Evolutionary conservation across 129 eudicot species (phyloP).

Genomic region (Lactuca sativa): DNA sequence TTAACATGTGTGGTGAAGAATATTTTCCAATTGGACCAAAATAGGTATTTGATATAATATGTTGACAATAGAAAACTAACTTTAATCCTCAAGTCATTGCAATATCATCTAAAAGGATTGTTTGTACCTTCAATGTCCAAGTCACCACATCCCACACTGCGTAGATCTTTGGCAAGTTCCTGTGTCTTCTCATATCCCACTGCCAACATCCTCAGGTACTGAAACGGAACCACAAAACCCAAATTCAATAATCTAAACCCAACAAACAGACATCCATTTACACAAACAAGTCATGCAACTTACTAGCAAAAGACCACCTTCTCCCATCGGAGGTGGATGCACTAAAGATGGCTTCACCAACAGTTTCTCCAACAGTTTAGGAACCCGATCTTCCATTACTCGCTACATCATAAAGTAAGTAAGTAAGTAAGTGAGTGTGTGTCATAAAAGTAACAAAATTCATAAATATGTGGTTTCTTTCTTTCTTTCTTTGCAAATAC

Average conservation of each 20-base stretch:
- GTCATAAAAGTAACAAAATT: neutral
- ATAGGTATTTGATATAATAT: neutral
- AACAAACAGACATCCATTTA: slow-evolving; percentile 2
- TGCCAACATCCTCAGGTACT: slow-evolving; percentile 97
- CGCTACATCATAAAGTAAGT: slow-evolving; percentile 41
- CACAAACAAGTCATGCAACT: slow-evolving; percentile 40
- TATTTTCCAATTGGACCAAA: neutral
- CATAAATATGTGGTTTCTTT: neutral
- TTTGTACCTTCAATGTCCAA: slow-evolving; percentile 95
- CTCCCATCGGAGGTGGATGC: slow-evolving; percentile 85
- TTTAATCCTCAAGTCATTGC: slow-evolving; percentile 7
- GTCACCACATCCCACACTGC: slow-evolving; percentile 94
- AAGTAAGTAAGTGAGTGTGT: neutral
- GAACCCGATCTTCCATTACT: slow-evolving; percentile 92
- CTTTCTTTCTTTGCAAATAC: slow-evolving; percentile 38
- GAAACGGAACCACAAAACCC: slow-evolving; percentile 26
- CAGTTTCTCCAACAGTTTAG: slow-evolving; percentile 84
- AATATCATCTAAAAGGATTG: slow-evolving; percentile 1
- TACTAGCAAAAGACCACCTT: slow-evolving; percentile 90
- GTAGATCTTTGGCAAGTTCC: slow-evolving; percentile 90
- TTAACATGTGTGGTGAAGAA: neutral
- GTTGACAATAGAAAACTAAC: slow-evolving; percentile 10
- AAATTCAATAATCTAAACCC: neutral
- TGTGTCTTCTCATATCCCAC: slow-evolving; percentile 97
- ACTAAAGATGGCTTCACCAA: slow-evolving; percentile 82